Base-by-base conservation (phyloP, 352 stramenopile genomes). In the Phytophthora palmivora region DNA sequence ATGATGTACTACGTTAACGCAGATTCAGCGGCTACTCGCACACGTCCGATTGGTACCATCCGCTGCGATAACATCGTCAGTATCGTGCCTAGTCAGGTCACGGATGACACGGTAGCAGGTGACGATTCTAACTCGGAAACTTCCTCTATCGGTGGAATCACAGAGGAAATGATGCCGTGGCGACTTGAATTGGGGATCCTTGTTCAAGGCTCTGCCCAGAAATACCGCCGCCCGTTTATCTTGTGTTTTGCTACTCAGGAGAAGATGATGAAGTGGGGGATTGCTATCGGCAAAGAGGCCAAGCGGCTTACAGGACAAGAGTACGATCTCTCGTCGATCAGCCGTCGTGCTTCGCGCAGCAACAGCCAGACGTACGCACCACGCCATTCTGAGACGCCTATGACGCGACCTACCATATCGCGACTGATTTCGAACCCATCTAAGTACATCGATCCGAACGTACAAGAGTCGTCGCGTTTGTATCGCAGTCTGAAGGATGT, bases 221-320 rank as follows among this genome's bases (percentile, higher is more conserved):
- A 92, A 49, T 96, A 92, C 51, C 80, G 84, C 7, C 84, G 87
- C 6, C 77, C 83, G 16, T 89, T 94, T 41, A 79, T 91, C 30
- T 72, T 96, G 69, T 92, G 84, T 41, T 94, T 96, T 50, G 52
- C 72, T 24, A 80, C 73, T 0, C 82, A 92, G 41, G 83, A 96
- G 33, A 76, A 88, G 34, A 91, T 94, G 84, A 93, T 96, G 82
- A 94, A 94, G 52, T 96, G 87, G 87, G 86, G 84, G 12, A 81
- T 87, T 30, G 78, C 70, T 24, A 84, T 96, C 16, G 82, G 84
- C 15, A 84, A 87, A 14, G 85, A 94, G 45, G 84, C 82, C 3
- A 92, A 92, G 56, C 80, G 87, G 0, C 69, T 92, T n/a, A 91
- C 83, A 7, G 82, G 84, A 1, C 82, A 92, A 16, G 86, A 96